Evolutionary conservation across 805 yeast genomes (phyloP).

Genomic region (Kregervanrija delftensis): DNA sequence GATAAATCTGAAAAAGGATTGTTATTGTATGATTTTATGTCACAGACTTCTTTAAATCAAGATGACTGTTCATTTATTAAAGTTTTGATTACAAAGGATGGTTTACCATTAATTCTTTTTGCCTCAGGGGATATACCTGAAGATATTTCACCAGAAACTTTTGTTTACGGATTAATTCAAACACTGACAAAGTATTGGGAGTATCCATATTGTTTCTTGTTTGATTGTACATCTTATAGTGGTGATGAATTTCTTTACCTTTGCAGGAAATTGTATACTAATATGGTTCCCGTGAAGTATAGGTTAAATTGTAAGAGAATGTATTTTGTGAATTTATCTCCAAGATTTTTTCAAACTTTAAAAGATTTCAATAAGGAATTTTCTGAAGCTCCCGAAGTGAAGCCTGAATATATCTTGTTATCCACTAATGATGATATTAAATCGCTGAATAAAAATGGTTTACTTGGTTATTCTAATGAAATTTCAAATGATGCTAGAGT

Average conservation of each 20-base stretch:
- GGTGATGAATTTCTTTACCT: constrained; percentile 9
- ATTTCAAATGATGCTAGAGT: constrained; percentile 45
- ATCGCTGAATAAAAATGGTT: constrained; percentile 36
- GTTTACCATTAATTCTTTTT: constrained; percentile 59
- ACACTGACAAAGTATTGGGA: constrained; percentile 68
- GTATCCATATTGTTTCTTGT: constrained; percentile 50
- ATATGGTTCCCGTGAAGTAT: constrained; percentile 43
- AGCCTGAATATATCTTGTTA: constrained; percentile 27
- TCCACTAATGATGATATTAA: constrained; percentile 41
- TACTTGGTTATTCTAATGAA: constrained; percentile 35
- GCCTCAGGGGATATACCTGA: constrained; percentile 32
- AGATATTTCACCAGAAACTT: constrained; percentile 38
- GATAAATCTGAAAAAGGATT: constrained; percentile 39
- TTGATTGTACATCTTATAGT: constrained; percentile 61
- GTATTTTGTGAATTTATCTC: constrained; percentile 46
- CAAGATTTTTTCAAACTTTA: constrained; percentile 14
- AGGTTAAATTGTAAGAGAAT: constrained; percentile 45
- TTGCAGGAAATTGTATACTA: constrained; percentile 13
- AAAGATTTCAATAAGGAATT: constrained; percentile 1
- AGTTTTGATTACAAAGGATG: constrained; percentile 65
- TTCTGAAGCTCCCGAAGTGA: no score
- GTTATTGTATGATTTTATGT: constrained; percentile 67
- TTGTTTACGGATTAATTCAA: constrained; percentile 56
- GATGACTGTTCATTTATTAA: constrained; percentile 44
- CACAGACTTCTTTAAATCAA: constrained; percentile 52